Evolutionary conservation across 2,329 filamentous ascomycete species (phyloP).

Genomic region (Calonectria pteridis): DNA sequence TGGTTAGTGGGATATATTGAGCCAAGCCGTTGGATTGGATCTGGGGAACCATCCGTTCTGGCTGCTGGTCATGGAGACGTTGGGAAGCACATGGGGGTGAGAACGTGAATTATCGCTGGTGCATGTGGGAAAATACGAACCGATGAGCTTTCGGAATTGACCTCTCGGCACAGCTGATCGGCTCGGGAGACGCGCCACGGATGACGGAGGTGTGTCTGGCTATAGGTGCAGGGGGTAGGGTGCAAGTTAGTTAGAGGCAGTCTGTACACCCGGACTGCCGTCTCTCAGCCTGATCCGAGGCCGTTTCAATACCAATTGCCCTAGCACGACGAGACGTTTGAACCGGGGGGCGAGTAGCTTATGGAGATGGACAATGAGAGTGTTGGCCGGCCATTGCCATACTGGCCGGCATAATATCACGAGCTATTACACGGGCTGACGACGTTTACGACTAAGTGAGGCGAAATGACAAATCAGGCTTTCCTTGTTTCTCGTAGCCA

Average conservation of each 20-base stretch:
- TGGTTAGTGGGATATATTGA: background rate
- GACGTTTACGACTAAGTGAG: background rate
- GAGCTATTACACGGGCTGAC: background rate
- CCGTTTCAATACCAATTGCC: background rate
- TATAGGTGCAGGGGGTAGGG: background rate
- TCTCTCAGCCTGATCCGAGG: background rate
- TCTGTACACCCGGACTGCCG: background rate
- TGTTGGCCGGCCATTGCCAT: background rate
- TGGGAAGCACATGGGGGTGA: background rate
- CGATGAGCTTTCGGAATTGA: background rate
- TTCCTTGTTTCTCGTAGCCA: background rate
- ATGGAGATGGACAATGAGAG: background rate
- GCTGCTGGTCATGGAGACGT: background rate
- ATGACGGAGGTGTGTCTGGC: constrained; percentile 3
- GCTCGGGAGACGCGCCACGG: constrained; percentile 11
- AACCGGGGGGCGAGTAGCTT: background rate
- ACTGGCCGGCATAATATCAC: background rate
- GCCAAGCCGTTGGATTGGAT: background rate
- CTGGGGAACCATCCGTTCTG: background rate
- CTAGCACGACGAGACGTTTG: background rate
- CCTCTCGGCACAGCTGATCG: constrained; percentile 14
- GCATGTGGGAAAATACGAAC: background rate
- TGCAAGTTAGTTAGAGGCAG: background rate
- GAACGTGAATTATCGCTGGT: background rate
- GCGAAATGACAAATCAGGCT: constrained; percentile 6